Evolutionary conservation across 2,329 filamentous ascomycete species (phyloP).

Genomic region (Cordyceps javanica): DNA sequence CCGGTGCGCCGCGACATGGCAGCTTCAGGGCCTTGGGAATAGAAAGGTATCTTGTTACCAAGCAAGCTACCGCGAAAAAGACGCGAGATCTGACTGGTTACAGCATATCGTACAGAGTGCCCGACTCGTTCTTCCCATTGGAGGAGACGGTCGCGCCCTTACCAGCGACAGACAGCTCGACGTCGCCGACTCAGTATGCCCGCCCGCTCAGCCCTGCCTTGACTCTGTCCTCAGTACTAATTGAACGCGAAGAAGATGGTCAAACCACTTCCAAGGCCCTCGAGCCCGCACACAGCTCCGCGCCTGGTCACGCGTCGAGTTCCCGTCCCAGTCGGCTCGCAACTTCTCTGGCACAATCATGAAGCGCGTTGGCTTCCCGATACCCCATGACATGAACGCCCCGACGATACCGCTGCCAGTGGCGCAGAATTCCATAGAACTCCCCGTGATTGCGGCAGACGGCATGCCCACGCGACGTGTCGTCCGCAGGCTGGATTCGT

Average conservation of each 20-base stretch:
- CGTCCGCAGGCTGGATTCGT: slow-evolving; percentile 11
- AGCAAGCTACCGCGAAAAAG: not conserved
- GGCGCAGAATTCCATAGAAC: not conserved
- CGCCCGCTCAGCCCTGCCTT: no score
- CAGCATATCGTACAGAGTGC: slow-evolving; percentile 10
- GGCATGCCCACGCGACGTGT: slow-evolving; percentile 10
- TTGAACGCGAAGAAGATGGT: slow-evolving; percentile 19
- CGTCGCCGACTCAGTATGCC: not conserved
- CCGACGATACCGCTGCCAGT: not conserved
- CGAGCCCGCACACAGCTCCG: slow-evolving; percentile 19
- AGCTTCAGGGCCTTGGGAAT: not conserved
- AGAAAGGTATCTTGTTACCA: not conserved
- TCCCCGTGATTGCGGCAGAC: not conserved
- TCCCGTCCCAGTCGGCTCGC: slow-evolving; percentile 20
- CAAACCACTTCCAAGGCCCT: slow-evolving; percentile 17
- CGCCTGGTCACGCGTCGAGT: slow-evolving; percentile 27
- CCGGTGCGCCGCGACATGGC: not conserved
- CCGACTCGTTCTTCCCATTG: slow-evolving; percentile 9
- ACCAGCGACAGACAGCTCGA: not conserved
- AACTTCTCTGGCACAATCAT: slow-evolving; percentile 23
- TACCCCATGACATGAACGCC: slow-evolving; percentile 5
- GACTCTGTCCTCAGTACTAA: not conserved
- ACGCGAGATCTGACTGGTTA: not conserved
- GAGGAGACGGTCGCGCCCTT: not conserved
- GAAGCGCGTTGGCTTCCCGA: slow-evolving; percentile 25